These are phyloP conservation scores for Chamaecyparis obtusa DNA, from an alignment of 75 land plant genomes.

Conservation along the genomic window DNA sequence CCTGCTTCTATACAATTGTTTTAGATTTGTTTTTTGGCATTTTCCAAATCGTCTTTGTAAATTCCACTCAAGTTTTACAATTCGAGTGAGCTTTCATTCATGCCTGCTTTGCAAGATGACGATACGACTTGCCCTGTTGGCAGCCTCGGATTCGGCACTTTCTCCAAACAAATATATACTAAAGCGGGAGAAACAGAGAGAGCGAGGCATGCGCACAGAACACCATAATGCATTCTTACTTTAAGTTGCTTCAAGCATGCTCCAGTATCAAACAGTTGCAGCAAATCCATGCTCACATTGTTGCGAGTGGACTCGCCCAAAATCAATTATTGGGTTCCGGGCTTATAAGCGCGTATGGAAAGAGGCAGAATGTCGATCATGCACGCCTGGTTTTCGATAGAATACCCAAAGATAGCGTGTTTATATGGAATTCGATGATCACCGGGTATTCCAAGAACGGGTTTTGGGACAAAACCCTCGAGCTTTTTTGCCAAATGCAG, in stretches of 20 bases:
- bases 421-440: constrained; percentile 10
- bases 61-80: background rate
- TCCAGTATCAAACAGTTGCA: background rate
- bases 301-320: background rate
- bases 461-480: background rate
- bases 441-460: background rate
- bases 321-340: background rate
- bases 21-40: no score
- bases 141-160: no score
- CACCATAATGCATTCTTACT: background rate
- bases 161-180: no score
- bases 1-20: no score
- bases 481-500: constrained; percentile 3
- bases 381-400: background rate
- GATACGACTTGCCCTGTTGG: background rate
- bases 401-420: background rate
- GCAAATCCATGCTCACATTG: constrained; percentile 6
- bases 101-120: background rate
- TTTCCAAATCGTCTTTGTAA: background rate
- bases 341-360: constrained; percentile 7
- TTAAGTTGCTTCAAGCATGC: background rate
- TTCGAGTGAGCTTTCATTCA: background rate
- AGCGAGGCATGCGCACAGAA: background rate
- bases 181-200: background rate
- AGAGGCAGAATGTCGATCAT: background rate